These are phyloP conservation scores for Malus fusca DNA, from an alignment of 306 rosid species.

Conservation along the genomic window DNA sequence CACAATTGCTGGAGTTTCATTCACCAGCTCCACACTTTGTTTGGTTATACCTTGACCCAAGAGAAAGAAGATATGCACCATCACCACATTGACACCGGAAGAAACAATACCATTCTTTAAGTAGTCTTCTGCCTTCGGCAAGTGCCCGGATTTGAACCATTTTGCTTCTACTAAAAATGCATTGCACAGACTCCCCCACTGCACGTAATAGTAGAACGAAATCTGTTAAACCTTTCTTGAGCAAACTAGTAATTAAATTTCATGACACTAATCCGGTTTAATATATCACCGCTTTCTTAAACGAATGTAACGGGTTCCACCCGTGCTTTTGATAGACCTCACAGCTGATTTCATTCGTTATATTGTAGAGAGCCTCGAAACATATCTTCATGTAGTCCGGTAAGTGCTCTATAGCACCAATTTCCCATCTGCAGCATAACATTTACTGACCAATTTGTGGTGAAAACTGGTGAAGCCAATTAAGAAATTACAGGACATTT, in stretches of 20 bases:
- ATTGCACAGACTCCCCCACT: slow-evolving; percentile 55
- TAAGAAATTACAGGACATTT: not conserved
- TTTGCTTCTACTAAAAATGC: slow-evolving; percentile 64
- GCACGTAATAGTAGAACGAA: not conserved
- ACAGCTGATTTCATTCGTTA: slow-evolving; percentile 45
- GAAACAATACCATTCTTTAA: slow-evolving; percentile 49
- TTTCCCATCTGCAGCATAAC: slow-evolving; percentile 49
- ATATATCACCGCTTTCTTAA: slow-evolving; percentile 17
- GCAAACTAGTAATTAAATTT: not conserved
- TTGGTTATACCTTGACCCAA: slow-evolving; percentile 41
- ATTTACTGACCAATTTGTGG: not conserved
- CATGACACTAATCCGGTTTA: too few relatives aligned
- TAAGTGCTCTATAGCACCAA: slow-evolving; percentile 23
- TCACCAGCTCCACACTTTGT: slow-evolving; percentile 24
- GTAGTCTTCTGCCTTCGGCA: slow-evolving; percentile 48
- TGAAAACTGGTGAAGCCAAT: not conserved
- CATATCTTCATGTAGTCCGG: slow-evolving; percentile 53
- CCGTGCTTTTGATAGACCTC: slow-evolving; percentile 38
- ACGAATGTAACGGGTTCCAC: slow-evolving; percentile 36
- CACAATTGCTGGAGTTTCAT: slow-evolving; percentile 27
- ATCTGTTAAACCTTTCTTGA: not conserved
- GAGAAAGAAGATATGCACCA: slow-evolving; percentile 47
- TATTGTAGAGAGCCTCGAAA: slow-evolving; percentile 33
- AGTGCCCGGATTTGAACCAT: slow-evolving; percentile 47
- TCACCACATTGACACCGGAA: slow-evolving; percentile 44